Evolutionary conservation across 2,329 filamentous ascomycete species (phyloP).

Genomic region (Aspergillus costaricaensis): DNA sequence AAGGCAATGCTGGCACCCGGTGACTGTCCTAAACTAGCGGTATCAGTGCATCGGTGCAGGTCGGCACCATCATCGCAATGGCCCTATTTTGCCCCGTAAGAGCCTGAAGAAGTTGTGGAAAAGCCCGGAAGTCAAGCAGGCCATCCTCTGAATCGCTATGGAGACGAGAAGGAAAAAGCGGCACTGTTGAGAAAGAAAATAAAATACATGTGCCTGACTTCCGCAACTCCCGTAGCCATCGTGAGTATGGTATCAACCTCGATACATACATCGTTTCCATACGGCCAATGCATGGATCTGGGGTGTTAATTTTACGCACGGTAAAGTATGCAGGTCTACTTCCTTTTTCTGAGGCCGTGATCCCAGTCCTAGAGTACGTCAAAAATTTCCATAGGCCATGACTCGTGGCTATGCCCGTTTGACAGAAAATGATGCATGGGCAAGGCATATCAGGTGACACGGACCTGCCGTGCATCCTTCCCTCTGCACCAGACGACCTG

Average conservation of each 20-base stretch:
- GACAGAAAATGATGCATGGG: not conserved
- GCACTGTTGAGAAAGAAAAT: not conserved
- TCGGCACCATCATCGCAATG: not conserved
- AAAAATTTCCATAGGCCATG: not conserved
- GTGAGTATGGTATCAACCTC: not conserved
- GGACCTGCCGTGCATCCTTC: not conserved
- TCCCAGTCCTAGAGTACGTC: not conserved
- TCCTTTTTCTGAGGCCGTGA: not conserved
- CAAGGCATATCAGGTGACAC: conserved; percentile 4
- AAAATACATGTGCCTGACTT: not conserved
- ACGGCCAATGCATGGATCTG: not conserved
- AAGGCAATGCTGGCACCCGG: not conserved
- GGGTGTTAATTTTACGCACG: not conserved
- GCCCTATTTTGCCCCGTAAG: not conserved
- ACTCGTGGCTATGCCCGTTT: not conserved
- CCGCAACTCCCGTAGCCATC: not conserved
- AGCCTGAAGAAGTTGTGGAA: not conserved
- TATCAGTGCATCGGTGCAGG: not conserved
- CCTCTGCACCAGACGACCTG: not conserved
- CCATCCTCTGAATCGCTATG: not conserved
- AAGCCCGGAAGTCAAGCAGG: not conserved
- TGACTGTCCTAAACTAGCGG: conserved; percentile 1
- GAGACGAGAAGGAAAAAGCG: not conserved
- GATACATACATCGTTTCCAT: too few relatives aligned
- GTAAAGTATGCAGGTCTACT: not conserved